A percentile compares a stretch with the other conserved stretches of the same genome.
phyloP scores from a whole-genome alignment of 495 filamentous ascomycete genomes.

The Daldinia vernicosa region DNA sequence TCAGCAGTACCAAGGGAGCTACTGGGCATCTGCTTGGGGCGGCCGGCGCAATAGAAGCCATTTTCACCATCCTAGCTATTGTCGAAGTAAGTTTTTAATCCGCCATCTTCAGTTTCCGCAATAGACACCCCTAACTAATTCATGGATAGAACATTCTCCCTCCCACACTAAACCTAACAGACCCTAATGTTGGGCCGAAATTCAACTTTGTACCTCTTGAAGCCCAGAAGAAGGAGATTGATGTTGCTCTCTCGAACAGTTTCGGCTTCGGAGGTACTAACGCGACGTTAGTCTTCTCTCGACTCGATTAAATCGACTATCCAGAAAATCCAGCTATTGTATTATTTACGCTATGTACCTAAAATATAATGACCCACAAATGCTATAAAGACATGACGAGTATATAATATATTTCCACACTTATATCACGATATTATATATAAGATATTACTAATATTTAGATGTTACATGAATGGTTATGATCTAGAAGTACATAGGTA shows the following conservation, averaged over 20 bases:
- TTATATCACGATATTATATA: background rate
- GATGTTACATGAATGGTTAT: background rate
- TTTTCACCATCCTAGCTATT: slow-evolving; percentile 83
- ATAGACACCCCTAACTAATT: slow-evolving; percentile 31
- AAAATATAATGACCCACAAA: slow-evolving; percentile 4
- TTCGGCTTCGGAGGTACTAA: slow-evolving; percentile 99
- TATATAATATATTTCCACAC: slow-evolving; percentile 1
- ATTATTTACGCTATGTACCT: background rate
- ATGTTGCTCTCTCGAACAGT: slow-evolving; percentile 88
- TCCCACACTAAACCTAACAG: slow-evolving; percentile 84
- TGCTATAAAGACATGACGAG: background rate
- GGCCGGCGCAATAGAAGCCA: slow-evolving; percentile 85
- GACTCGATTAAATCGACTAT: slow-evolving; percentile 5
- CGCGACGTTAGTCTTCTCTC: slow-evolving; percentile 82
- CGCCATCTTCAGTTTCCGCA: background rate
- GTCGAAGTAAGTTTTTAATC: slow-evolving; percentile 67
- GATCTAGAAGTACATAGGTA: background rate
- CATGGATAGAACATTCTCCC: slow-evolving; percentile 74
- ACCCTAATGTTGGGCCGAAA: slow-evolving; percentile 72
- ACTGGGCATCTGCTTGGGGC: slow-evolving; percentile 92
- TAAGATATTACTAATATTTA: background rate
- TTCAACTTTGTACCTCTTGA: slow-evolving; percentile 86
- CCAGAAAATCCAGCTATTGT: background rate
- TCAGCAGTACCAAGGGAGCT: slow-evolving; percentile 94
- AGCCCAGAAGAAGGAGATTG: slow-evolving; percentile 73